A percentile compares a stretch with the other conserved stretches of the same genome.
Evolutionary conservation across 1,284 basidiomycete genomes (phyloP).

Genomic region (Moesziomyces globuligerus): DNA sequence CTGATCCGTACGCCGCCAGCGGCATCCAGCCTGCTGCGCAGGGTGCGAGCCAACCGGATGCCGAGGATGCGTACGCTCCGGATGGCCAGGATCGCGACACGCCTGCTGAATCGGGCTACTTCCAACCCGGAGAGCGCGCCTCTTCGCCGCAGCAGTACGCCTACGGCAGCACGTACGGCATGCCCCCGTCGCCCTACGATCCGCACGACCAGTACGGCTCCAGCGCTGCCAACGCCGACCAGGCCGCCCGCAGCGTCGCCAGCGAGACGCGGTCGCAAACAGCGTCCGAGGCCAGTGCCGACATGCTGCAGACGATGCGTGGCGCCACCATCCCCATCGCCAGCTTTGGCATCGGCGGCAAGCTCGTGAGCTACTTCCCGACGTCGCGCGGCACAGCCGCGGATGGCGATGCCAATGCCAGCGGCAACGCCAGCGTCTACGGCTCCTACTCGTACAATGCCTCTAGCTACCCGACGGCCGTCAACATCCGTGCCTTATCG

Average conservation of each 20-base stretch:
- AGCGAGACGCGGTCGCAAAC: slow-evolving; percentile 22
- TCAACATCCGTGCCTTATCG: slow-evolving; percentile 48
- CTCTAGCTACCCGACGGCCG: slow-evolving; percentile 33
- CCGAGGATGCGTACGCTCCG: slow-evolving; percentile 5
- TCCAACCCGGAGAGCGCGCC: slow-evolving; percentile 10
- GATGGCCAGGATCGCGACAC: slow-evolving; percentile 2
- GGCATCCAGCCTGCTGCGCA: slow-evolving; percentile 3
- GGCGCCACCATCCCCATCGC: slow-evolving; percentile 56
- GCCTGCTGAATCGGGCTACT: slow-evolving; percentile 14
- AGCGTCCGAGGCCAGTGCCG: slow-evolving; percentile 25
- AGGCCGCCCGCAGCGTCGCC: slow-evolving; percentile 10
- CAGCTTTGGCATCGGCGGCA: slow-evolving; percentile 62
- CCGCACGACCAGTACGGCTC: slow-evolving; percentile 28
- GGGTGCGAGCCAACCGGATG: not conserved
- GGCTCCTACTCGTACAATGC: slow-evolving; percentile 45
- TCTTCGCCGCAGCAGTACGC: slow-evolving; percentile 26
- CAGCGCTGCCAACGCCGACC: slow-evolving; percentile 13
- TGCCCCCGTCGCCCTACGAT: slow-evolving; percentile 29
- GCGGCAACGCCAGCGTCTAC: slow-evolving; percentile 14
- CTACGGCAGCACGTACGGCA: slow-evolving; percentile 11
- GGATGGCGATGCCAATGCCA: slow-evolving; percentile 7
- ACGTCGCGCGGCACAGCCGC: slow-evolving; percentile 14
- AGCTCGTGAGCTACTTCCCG: slow-evolving; percentile 62
- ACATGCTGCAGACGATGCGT: slow-evolving; percentile 54
- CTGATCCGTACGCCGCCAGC: slow-evolving; percentile 12